These are phyloP conservation scores for Teratosphaeria nubilosa DNA, from an alignment of 2,329 filamentous ascomycete genomes.

Conservation along the genomic window DNA sequence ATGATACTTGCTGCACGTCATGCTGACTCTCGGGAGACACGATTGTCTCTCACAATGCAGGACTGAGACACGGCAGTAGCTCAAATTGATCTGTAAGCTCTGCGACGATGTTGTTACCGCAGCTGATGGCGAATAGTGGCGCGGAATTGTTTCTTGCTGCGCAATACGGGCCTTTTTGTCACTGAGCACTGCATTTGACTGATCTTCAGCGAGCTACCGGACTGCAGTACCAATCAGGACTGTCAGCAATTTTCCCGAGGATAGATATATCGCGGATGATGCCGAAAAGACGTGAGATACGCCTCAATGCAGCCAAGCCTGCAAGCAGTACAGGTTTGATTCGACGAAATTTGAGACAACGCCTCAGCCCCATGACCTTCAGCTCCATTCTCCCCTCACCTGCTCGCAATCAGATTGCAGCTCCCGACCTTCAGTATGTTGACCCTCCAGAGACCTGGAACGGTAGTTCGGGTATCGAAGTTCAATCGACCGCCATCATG, in stretches of 20 bases:
- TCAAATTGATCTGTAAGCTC: background rate
- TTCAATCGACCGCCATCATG: background rate
- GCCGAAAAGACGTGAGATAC: background rate
- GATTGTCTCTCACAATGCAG: background rate
- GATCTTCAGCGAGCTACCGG: background rate
- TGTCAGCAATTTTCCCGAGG: background rate
- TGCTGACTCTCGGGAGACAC: background rate
- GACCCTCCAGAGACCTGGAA: background rate
- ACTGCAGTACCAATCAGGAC: background rate
- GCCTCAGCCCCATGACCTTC: background rate
- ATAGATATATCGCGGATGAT: background rate
- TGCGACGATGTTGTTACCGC: background rate
- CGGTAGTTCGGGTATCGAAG: background rate
- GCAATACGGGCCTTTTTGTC: background rate
- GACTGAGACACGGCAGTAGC: background rate
- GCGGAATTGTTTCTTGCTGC: background rate
- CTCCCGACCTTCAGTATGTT: background rate
- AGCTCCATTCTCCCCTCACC: background rate
- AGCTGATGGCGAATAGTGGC: background rate
- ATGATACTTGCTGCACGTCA: background rate
- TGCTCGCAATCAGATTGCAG: background rate
- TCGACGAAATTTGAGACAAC: background rate
- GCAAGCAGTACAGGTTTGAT: background rate
- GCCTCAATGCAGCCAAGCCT: background rate
- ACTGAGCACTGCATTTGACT: background rate